phyloP scores from a whole-genome alignment of 306 rosid genomes.

The Acacia acuminata region DNA sequence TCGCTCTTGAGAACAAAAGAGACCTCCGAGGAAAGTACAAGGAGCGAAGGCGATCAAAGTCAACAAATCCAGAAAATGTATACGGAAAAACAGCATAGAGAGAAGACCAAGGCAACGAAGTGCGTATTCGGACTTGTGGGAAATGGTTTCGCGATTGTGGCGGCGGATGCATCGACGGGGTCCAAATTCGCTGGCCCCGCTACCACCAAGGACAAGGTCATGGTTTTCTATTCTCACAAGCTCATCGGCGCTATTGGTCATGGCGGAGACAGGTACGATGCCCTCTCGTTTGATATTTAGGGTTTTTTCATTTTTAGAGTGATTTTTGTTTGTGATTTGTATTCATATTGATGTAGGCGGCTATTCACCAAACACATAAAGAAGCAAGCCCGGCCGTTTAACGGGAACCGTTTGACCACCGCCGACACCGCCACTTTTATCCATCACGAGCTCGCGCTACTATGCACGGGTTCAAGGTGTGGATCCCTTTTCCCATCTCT shows the following conservation, averaged over 20 bases:
- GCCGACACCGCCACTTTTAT: constrained; percentile 42
- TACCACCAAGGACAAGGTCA: constrained; percentile 93
- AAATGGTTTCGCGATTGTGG: constrained; percentile 78
- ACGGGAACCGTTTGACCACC: constrained; percentile 71
- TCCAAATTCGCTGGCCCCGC: constrained; percentile 61
- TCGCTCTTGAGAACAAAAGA: too few relatives aligned
- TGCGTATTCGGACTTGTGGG: constrained; percentile 84
- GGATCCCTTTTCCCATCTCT: too few relatives aligned
- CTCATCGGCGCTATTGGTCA: constrained; percentile 99
- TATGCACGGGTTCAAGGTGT: too few relatives aligned
- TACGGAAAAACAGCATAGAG: constrained; percentile 6
- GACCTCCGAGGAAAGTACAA: too few relatives aligned
- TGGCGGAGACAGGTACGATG: constrained; percentile 71
- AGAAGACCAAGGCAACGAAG: constrained; percentile 40
- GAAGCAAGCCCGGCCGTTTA: constrained; percentile 70
- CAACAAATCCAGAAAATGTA: too few relatives aligned
- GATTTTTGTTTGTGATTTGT: background rate
- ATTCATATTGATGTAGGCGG: constrained; percentile 37
- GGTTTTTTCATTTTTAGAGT: background rate
- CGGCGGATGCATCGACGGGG: constrained; percentile 82
- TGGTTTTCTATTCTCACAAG: constrained; percentile 92
- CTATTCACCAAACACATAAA: constrained; percentile 68
- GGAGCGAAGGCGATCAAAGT: too few relatives aligned
- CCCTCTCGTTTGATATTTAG: background rate
- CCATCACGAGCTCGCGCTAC: too few relatives aligned